These are phyloP conservation scores for Dioscorea dumetorum DNA, from an alignment of 106 monocot genomes.

Conservation along the genomic window DNA sequence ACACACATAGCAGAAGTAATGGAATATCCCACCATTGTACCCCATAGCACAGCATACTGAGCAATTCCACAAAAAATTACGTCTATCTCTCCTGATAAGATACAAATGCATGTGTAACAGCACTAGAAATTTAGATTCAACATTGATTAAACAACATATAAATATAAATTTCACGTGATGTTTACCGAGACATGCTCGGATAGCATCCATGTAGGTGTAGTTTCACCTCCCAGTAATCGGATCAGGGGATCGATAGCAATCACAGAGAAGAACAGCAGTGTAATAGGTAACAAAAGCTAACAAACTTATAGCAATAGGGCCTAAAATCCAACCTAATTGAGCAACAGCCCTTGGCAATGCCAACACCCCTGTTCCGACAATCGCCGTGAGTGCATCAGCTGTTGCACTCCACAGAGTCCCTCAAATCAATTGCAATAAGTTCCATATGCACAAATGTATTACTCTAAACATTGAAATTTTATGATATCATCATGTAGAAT, in stretches of 20 bases:
- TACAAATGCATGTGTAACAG: not conserved
- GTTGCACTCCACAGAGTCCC: slow-evolving; percentile 78
- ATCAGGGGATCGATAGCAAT: slow-evolving; percentile 70
- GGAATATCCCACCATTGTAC: slow-evolving; percentile 62
- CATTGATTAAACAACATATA: not conserved
- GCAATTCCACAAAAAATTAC: slow-evolving; percentile 48
- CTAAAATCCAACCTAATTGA: slow-evolving; percentile 75
- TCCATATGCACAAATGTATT: too few species aligned
- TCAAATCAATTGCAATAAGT: slow-evolving; percentile 2
- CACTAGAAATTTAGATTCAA: not conserved
- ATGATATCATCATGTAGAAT: too few species aligned
- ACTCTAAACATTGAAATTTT: too few species aligned
- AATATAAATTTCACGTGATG: not conserved
- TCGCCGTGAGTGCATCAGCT: slow-evolving; percentile 57
- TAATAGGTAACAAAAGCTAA: slow-evolving; percentile 58
- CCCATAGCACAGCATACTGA: slow-evolving; percentile 60
- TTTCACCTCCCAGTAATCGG: slow-evolving; percentile 62
- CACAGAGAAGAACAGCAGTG: slow-evolving; percentile 53
- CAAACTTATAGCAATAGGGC: slow-evolving; percentile 39
- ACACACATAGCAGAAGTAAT: slow-evolving; percentile 56
- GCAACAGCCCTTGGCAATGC: slow-evolving; percentile 85
- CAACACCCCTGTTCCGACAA: slow-evolving; percentile 68
- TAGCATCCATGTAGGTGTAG: slow-evolving; percentile 74
- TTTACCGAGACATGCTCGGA: slow-evolving; percentile 58
- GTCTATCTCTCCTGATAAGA: slow-evolving; percentile 31